Conservation (phyloP, 768 basidiomycete genomes). For the Agaricus subrufescens region DNA sequence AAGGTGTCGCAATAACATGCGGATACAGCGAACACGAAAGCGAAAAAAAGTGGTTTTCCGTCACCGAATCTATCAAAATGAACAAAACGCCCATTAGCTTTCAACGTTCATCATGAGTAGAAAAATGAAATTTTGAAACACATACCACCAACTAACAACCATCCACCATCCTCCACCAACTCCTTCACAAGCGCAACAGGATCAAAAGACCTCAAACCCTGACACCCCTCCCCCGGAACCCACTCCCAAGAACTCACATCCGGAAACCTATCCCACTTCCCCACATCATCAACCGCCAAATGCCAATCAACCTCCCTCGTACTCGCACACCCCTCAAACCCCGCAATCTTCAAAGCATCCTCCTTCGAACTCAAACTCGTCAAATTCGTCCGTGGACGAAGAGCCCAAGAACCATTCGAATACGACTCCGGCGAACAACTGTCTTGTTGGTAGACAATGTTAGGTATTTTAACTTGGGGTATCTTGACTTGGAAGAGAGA, state of each 20-base stretch:
- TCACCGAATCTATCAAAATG: constrained; percentile 48
- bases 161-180: constrained; percentile 65
- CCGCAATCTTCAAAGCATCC: constrained; percentile 49
- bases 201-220: constrained; percentile 33
- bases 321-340: constrained; percentile 58
- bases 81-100: background rate
- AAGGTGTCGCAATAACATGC: constrained; percentile 61
- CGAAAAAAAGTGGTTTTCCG: constrained; percentile 73
- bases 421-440: constrained; percentile 29
- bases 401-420: constrained; percentile 34
- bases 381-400: constrained; percentile 29
- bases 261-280: constrained; percentile 50
- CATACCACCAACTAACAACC: constrained; percentile 61
- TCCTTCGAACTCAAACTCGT: constrained; percentile 27
- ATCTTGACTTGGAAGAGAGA: constrained; percentile 1
- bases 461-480: background rate
- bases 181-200: constrained; percentile 44
- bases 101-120: background rate
- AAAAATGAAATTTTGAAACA: background rate
- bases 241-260: constrained; percentile 47
- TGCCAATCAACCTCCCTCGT: constrained; percentile 63
- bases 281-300: constrained; percentile 45
- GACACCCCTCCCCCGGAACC: constrained; percentile 43
- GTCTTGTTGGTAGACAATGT: background rate
- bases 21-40: constrained; percentile 63